Evolutionary conservation across 495 filamentous ascomycete genomes (phyloP).

Genomic region (Aspergillus olivimuriae): DNA sequence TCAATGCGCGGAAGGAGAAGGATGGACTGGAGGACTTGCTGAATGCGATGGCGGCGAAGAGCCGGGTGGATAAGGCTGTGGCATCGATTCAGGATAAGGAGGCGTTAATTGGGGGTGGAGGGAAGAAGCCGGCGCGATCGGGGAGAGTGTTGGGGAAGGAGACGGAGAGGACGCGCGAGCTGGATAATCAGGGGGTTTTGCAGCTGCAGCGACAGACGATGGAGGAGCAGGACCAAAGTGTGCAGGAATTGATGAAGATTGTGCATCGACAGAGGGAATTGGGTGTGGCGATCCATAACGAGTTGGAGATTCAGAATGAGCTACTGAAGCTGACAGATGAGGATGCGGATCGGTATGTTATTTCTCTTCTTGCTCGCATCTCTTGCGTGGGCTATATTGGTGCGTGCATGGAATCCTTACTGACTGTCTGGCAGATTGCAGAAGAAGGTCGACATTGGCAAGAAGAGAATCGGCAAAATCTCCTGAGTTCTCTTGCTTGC

Average conservation of each 20-base stretch:
- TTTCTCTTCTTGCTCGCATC: not conserved
- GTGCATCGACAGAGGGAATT: slow-evolving; percentile 79
- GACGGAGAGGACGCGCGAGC: slow-evolving; percentile 78
- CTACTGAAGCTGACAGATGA: slow-evolving; percentile 70
- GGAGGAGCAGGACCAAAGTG: slow-evolving; percentile 75
- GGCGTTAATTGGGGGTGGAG: slow-evolving; percentile 34
- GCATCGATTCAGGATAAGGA: slow-evolving; percentile 52
- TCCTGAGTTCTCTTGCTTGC: slow-evolving; percentile 32
- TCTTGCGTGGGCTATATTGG: not conserved
- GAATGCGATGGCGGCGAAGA: slow-evolving; percentile 61
- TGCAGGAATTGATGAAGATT: slow-evolving; percentile 68
- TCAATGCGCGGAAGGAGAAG: slow-evolving; percentile 70
- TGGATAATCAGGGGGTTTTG: slow-evolving; percentile 85
- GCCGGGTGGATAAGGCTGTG: slow-evolving; percentile 37
- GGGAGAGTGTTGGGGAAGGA: slow-evolving; percentile 82
- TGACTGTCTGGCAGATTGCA: slow-evolving; percentile 5
- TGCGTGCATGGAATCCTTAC: slow-evolving; percentile 11
- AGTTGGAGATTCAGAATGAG: slow-evolving; percentile 77
- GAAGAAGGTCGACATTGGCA: slow-evolving; percentile 77
- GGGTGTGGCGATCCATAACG: slow-evolving; percentile 76
- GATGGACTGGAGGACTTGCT: slow-evolving; percentile 81
- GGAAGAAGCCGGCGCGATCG: slow-evolving; percentile 26
- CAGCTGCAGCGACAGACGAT: slow-evolving; percentile 81
- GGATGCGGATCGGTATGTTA: slow-evolving; percentile 58
- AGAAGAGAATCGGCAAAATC: slow-evolving; percentile 74